Evolutionary conservation across 352 stramenopile genomes (phyloP).

Genomic region (Phytophthora sojae): DNA sequence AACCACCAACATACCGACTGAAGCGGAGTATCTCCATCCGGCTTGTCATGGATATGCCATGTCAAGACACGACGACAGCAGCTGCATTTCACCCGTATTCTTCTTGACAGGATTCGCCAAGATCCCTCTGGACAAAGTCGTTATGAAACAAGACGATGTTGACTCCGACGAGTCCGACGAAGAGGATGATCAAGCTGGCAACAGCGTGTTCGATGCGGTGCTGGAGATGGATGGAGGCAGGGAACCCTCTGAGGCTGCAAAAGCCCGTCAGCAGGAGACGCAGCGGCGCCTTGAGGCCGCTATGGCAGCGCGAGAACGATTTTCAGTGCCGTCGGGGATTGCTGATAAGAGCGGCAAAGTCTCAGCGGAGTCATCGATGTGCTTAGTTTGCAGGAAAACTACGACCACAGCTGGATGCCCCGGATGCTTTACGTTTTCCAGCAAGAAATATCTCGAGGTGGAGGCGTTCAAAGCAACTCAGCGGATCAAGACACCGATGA

Average conservation of each 20-base stretch:
- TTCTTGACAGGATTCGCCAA: conserved; percentile 69
- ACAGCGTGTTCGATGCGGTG: conserved; percentile 10
- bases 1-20: conserved; percentile 19
- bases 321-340: conserved; percentile 1
- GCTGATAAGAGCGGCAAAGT: conserved; percentile 6
- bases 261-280: conserved; percentile 32
- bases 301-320: conserved; percentile 39
- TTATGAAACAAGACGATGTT: conserved; percentile 44
- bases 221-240: conserved; percentile 7
- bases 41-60: conserved; percentile 65
- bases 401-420: conserved; percentile 56
- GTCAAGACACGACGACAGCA: conserved; percentile 47
- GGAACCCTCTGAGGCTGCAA: conserved; percentile 25
- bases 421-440: conserved; percentile 72
- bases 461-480: conserved; percentile 48
- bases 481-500: conserved; percentile 65
- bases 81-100: conserved; percentile 70
- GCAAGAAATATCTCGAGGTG: conserved; percentile 41
- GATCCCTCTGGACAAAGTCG: conserved; percentile 57
- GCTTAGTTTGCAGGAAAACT: conserved; percentile 49
- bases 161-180: conserved; percentile 35
- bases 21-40: conserved; percentile 58
- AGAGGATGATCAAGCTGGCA: conserved; percentile 31
- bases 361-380: not conserved
- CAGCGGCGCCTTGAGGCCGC: conserved; percentile 41